Percentiles rank a stretch among this genome's conserved stretches.
phyloP scores from a whole-genome alignment of 306 rosid species.

The Canavalia ensiformis region DNA sequence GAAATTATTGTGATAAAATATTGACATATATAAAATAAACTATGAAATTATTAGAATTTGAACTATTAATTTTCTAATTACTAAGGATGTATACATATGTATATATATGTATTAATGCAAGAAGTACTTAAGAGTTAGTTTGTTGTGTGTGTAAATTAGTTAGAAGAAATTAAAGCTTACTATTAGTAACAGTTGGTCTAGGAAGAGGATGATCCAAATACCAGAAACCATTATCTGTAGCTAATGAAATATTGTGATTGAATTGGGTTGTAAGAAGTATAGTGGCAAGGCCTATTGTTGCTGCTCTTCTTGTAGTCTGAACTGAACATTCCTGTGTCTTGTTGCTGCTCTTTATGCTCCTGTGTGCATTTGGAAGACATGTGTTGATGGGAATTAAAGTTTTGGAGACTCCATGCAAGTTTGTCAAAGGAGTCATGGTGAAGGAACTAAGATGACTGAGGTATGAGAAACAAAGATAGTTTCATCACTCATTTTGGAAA shows the following conservation, averaged over 20 bases:
- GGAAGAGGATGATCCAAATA: slow-evolving; percentile 68
- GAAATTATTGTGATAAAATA: too few relatives aligned
- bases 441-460: slow-evolving; percentile 38
- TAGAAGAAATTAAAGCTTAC: slow-evolving; percentile 55
- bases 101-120: neutral
- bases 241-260: slow-evolving; percentile 58
- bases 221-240: slow-evolving; percentile 85
- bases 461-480: slow-evolving; percentile 26
- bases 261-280: slow-evolving; percentile 57
- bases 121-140: neutral
- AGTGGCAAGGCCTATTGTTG: slow-evolving; percentile 73
- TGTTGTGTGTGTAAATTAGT: neutral
- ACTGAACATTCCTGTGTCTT: slow-evolving; percentile 54
- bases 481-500: slow-evolving; percentile 8
- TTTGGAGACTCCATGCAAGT: slow-evolving; percentile 71
- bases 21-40: neutral
- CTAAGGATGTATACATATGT: too few relatives aligned
- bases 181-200: slow-evolving; percentile 68
- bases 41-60: neutral
- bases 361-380: slow-evolving; percentile 58
- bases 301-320: slow-evolving; percentile 73
- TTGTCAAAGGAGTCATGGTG: slow-evolving; percentile 73
- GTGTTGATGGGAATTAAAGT: slow-evolving; percentile 54
- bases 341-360: slow-evolving; percentile 51
- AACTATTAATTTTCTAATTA: neutral